Evolutionary conservation across 306 rosid genomes (phyloP).

Genomic region (Vigna hirtella): DNA sequence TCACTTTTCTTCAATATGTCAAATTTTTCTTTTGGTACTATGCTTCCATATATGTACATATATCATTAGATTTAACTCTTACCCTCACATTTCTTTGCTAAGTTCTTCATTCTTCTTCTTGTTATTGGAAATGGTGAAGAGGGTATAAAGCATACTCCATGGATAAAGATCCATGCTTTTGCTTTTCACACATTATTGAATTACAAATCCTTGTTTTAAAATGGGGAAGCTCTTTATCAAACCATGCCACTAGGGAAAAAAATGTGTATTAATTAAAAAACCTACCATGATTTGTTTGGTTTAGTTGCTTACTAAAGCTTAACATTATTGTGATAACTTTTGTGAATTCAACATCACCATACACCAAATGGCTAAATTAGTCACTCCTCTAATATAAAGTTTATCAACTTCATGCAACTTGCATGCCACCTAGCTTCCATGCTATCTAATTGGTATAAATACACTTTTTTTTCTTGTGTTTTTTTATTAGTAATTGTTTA

Average conservation of each 20-base stretch:
- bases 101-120: background rate
- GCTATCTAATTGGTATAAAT: background rate
- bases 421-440: conserved; percentile 35
- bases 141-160: background rate
- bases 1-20: background rate
- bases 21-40: too few species aligned
- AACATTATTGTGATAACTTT: background rate
- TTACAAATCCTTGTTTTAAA: background rate
- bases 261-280: background rate
- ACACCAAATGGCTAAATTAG: conserved; percentile 10
- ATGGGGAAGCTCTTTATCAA: background rate
- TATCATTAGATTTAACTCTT: too few species aligned
- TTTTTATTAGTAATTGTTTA: background rate
- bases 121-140: background rate
- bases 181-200: background rate
- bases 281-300: background rate
- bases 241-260: background rate
- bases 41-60: too few species aligned
- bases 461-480: background rate
- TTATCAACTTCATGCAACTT: conserved; percentile 26
- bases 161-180: conserved; percentile 5
- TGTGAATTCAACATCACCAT: background rate
- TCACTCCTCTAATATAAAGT: background rate
- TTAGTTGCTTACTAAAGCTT: background rate
- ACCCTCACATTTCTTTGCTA: background rate